Conservation (phyloP, 169 alveolate species). For the Plasmodium inui region DNA sequence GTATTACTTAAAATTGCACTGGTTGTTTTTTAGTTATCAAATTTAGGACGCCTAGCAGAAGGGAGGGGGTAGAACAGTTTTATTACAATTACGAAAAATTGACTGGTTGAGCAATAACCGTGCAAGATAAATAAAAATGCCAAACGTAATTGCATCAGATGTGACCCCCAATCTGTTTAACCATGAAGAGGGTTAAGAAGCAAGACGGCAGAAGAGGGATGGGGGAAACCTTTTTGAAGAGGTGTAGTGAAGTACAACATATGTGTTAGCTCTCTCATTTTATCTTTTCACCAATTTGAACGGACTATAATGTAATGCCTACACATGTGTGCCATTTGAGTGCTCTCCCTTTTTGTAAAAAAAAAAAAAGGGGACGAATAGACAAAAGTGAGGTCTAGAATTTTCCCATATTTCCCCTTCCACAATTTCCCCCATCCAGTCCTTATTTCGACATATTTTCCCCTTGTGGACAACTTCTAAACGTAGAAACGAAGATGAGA, state of each 20-base stretch:
- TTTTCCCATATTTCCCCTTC: constrained; percentile 1
- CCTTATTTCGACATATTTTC: not conserved
- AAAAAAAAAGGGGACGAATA: not conserved
- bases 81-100: not conserved
- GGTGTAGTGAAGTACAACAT: not conserved
- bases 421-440: not conserved
- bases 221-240: not conserved
- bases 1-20: constrained; percentile 56
- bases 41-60: not conserved
- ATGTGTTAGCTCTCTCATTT: not conserved
- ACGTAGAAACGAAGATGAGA: constrained; percentile 20
- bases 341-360: not conserved
- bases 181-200: not conserved
- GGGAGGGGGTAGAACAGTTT: not conserved
- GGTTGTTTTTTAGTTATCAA: constrained; percentile 62
- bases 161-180: not conserved
- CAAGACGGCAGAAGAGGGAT: not conserved
- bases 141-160: not conserved
- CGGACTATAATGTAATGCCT: not conserved
- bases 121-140: not conserved
- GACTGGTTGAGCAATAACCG: not conserved
- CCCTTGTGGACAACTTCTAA: not conserved
- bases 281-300: not conserved
- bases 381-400: not conserved
- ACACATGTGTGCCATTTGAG: not conserved